phyloP scores from a whole-genome alignment of 495 filamentous ascomycete species.

The Talaromyces nanjingensis region DNA sequence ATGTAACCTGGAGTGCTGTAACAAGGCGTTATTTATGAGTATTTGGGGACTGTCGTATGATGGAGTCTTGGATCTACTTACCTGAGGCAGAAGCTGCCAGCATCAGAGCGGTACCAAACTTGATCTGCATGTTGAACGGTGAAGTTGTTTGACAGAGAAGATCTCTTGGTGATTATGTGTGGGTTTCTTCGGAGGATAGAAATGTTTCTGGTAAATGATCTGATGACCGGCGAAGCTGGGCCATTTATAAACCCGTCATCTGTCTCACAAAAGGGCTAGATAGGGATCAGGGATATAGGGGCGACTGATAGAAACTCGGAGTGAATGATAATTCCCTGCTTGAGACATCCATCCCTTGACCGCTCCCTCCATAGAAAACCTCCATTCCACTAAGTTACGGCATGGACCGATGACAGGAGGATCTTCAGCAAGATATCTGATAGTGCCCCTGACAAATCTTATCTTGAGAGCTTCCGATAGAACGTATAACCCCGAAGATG shows the following conservation, averaged over 20 bases:
- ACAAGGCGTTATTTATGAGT: not conserved
- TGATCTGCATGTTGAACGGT: slow-evolving; percentile 3
- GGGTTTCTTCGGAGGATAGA: not conserved
- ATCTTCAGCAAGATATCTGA: not conserved
- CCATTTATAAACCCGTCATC: not conserved
- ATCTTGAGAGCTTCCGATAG: not conserved
- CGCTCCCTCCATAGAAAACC: not conserved
- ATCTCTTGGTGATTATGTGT: not conserved
- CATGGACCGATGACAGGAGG: not conserved
- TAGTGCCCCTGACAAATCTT: not conserved
- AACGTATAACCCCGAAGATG: not conserved
- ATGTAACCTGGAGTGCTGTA: slow-evolving; percentile 26
- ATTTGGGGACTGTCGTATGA: not conserved
- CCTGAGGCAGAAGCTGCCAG: slow-evolving; percentile 9
- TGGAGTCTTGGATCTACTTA: not conserved
- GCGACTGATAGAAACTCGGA: not conserved
- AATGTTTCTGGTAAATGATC: not conserved
- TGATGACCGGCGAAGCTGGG: not conserved
- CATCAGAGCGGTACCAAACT: not conserved
- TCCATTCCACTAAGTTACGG: not conserved
- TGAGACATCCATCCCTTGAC: not conserved
- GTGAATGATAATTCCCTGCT: not conserved
- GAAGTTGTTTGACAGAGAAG: not conserved
- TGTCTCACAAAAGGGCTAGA: not conserved
- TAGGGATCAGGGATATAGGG: not conserved